Percentiles rank a stretch among this genome's conserved stretches.
phyloP scores from a whole-genome alignment of 805 yeast species.

The Wickerhamomyces canadensis region DNA sequence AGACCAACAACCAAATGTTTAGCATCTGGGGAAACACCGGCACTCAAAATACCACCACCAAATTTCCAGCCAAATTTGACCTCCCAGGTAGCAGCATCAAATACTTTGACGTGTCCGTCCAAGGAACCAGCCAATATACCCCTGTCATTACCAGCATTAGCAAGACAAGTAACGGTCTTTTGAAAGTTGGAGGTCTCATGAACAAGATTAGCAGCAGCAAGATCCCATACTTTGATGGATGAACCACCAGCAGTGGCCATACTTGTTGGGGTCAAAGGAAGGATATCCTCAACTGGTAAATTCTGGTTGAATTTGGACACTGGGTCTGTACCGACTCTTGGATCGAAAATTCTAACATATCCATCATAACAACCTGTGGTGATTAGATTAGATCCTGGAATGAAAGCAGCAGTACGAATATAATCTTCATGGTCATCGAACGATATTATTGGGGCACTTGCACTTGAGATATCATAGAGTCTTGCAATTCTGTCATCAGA shows the following conservation, averaged over 20 bases:
- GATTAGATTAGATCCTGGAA: slow-evolving; percentile 76
- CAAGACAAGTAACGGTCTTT: slow-evolving; percentile 85
- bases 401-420: slow-evolving; percentile 73
- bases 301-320: slow-evolving; percentile 64
- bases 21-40: slow-evolving; percentile 82
- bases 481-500: slow-evolving; percentile 87
- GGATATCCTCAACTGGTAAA: slow-evolving; percentile 80
- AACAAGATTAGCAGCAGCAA: slow-evolving; percentile 67
- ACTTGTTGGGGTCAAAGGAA: slow-evolving; percentile 65
- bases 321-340: slow-evolving; percentile 53
- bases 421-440: slow-evolving; percentile 82
- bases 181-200: slow-evolving; percentile 81
- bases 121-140: slow-evolving; percentile 91
- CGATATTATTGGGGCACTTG: slow-evolving; percentile 63
- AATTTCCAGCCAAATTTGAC: slow-evolving; percentile 97
- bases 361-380: slow-evolving; percentile 96
- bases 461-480: slow-evolving; percentile 81
- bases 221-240: slow-evolving; percentile 84
- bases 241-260: slow-evolving; percentile 80
- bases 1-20: slow-evolving; percentile 92
- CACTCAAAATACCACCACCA: slow-evolving; percentile 85
- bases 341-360: slow-evolving; percentile 73
- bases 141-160: slow-evolving; percentile 57
- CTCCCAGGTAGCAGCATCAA: slow-evolving; percentile 76
- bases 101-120: slow-evolving; percentile 96